Evolutionary conservation across 345 rosid species (phyloP).

Genomic region (Fremontodendron californicum): DNA sequence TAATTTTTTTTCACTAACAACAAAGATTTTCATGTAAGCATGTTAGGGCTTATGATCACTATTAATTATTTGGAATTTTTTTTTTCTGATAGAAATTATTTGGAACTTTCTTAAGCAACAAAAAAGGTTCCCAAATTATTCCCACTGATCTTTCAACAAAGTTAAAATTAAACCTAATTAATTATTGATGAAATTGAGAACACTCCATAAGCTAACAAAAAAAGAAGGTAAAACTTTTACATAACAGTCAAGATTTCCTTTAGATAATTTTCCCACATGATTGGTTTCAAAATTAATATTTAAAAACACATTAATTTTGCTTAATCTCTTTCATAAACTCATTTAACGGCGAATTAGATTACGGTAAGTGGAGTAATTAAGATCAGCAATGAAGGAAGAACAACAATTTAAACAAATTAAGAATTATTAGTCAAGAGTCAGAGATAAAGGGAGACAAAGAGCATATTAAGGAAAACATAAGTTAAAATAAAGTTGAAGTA

Average conservation of each 20-base stretch:
- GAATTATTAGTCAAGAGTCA: not conserved
- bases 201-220: not conserved
- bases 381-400: not conserved
- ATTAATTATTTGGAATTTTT: too few species aligned
- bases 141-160: not conserved
- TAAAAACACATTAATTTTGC: not conserved
- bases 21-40: not conserved
- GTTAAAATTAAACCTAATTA: not conserved
- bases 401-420: not conserved
- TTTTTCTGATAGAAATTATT: too few species aligned
- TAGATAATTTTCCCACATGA: not conserved
- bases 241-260: too few species aligned
- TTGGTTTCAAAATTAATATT: not conserved
- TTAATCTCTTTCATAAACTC: not conserved
- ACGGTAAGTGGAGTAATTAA: not conserved
- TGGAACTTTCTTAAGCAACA: not conserved
- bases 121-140: not conserved
- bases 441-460: not conserved
- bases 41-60: not conserved
- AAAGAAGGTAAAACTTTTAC: not conserved
- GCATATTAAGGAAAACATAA: slow-evolving; percentile 11
- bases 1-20: too few species aligned
- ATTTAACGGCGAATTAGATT: not conserved
- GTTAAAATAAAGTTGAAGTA: slow-evolving; percentile 6
- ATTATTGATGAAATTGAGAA: not conserved